A percentile compares a stretch with the other conserved stretches of the same genome.
phyloP scores from a whole-genome alignment of 768 basidiomycete species.

The Pisolithus orientalis region DNA sequence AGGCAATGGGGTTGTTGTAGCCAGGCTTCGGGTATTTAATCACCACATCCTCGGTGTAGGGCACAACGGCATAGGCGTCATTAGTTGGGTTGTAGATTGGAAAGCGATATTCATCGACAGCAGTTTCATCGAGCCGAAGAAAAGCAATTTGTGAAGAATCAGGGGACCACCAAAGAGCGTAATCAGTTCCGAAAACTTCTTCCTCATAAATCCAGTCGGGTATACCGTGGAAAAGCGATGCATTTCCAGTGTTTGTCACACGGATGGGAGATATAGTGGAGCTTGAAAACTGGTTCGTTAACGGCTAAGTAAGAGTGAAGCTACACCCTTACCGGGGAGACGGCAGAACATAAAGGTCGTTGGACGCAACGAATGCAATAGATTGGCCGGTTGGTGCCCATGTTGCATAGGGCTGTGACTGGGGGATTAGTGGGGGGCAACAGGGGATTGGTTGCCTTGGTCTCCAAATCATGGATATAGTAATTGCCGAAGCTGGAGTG shows the following conservation, averaged over 20 bases:
- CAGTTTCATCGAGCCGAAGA: conserved; percentile 82
- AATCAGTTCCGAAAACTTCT: conserved; percentile 71
- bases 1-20: conserved; percentile 81
- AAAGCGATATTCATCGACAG: conserved; percentile 80
- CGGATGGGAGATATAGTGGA: conserved; percentile 49
- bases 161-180: conserved; percentile 90
- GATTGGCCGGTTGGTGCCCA: conserved; percentile 84
- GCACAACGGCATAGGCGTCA: conserved; percentile 62
- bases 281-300: conserved; percentile 17
- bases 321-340: conserved; percentile 48
- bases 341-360: conserved; percentile 84
- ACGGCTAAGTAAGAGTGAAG: neutral
- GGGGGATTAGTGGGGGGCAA: conserved; percentile 64
- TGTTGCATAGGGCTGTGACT: conserved; percentile 63
- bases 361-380: conserved; percentile 80
- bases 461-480: conserved; percentile 77
- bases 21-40: conserved; percentile 89
- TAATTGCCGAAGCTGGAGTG: conserved; percentile 88
- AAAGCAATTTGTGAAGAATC: conserved; percentile 58
- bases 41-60: conserved; percentile 60
- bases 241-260: conserved; percentile 75
- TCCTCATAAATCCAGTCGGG: conserved; percentile 99
- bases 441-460: conserved; percentile 65
- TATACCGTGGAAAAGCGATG: conserved; percentile 87
- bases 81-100: conserved; percentile 88